Conservation (phyloP, 176 grass and related monocot genomes). For the Ensete glaucum region DNA sequence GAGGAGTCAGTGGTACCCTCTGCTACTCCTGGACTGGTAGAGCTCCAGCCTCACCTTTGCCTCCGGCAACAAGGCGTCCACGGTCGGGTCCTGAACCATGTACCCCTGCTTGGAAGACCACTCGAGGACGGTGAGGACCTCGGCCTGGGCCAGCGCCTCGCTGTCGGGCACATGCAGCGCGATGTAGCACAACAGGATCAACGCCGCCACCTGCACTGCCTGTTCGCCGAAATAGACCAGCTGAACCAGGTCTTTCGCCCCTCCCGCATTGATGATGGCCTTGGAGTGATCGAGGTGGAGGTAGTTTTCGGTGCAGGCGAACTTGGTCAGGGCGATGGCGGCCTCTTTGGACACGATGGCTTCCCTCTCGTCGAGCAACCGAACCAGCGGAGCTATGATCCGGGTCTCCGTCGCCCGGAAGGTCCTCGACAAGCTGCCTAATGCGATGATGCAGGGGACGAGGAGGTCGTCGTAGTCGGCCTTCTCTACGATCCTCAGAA, state of each 20-base stretch:
- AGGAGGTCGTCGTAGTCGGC: slow-evolving; percentile 81
- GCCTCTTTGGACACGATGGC: slow-evolving; percentile 53
- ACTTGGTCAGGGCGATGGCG: slow-evolving; percentile 57
- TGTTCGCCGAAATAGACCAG: slow-evolving; percentile 86
- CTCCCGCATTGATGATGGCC: slow-evolving; percentile 63
- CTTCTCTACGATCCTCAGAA: slow-evolving; percentile 75
- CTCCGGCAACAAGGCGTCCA: slow-evolving; percentile 68
- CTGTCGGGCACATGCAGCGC: slow-evolving; percentile 73
- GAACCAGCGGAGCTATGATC: slow-evolving; percentile 73
- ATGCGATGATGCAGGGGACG: slow-evolving; percentile 60
- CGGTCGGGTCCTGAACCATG: slow-evolving; percentile 62
- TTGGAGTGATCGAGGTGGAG: slow-evolving; percentile 80
- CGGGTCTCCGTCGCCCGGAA: slow-evolving; percentile 90
- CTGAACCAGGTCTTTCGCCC: slow-evolving; percentile 82
- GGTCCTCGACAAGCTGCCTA: slow-evolving; percentile 81
- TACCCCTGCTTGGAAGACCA: slow-evolving; percentile 75
- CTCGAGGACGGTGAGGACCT: slow-evolving; percentile 73
- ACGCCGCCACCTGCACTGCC: slow-evolving; percentile 55
- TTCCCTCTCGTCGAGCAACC: slow-evolving; percentile 79
- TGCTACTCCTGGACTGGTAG: slow-evolving; percentile 75
- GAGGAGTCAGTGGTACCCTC: slow-evolving; percentile 52
- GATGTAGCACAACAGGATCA: slow-evolving; percentile 74
- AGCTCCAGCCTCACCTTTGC: slow-evolving; percentile 78
- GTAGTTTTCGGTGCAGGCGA: slow-evolving; percentile 65
- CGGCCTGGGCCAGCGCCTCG: slow-evolving; percentile 80